Percentiles rank a stretch among this genome's conserved stretches.
phyloP scores from a whole-genome alignment of 768 basidiomycete species.

The Auricularia cornea region DNA sequence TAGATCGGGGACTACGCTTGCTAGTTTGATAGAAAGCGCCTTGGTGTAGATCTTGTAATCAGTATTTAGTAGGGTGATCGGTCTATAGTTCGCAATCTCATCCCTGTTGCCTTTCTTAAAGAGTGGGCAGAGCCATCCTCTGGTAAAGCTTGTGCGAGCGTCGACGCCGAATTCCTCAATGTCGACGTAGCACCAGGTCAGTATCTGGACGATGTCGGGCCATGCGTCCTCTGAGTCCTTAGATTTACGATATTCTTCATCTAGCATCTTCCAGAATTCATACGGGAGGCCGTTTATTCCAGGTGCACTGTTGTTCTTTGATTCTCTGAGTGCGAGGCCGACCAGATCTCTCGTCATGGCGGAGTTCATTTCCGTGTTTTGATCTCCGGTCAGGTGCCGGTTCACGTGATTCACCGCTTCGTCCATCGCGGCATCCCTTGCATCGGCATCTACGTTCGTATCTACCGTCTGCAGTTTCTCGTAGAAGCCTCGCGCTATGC shows the following conservation, averaged over 20 bases:
- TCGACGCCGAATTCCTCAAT: neutral
- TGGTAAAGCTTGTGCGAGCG: neutral
- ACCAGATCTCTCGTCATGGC: neutral
- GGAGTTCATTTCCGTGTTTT: neutral
- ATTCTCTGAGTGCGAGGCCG: neutral
- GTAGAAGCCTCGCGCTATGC: no score
- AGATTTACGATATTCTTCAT: neutral
- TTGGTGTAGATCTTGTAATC: slow-evolving; percentile 10
- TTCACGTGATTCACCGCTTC: no score
- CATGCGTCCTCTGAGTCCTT: neutral
- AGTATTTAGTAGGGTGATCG: slow-evolving; percentile 10
- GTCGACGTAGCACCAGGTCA: neutral
- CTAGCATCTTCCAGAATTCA: neutral
- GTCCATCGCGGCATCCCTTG: no score
- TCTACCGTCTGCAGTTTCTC: no score
- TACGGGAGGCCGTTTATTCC: neutral
- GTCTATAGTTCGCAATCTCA: slow-evolving; percentile 9
- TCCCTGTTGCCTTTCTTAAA: slow-evolving; percentile 6
- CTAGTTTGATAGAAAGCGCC: neutral
- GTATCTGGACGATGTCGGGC: neutral
- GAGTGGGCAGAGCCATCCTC: slow-evolving; percentile 5
- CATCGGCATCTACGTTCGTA: no score
- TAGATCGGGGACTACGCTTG: neutral
- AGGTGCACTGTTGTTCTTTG: neutral
- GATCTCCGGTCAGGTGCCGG: neutral